These are phyloP conservation scores for Martiniozyma asiatica DNA, from an alignment of 1,139 yeast species.

Conservation along the genomic window DNA sequence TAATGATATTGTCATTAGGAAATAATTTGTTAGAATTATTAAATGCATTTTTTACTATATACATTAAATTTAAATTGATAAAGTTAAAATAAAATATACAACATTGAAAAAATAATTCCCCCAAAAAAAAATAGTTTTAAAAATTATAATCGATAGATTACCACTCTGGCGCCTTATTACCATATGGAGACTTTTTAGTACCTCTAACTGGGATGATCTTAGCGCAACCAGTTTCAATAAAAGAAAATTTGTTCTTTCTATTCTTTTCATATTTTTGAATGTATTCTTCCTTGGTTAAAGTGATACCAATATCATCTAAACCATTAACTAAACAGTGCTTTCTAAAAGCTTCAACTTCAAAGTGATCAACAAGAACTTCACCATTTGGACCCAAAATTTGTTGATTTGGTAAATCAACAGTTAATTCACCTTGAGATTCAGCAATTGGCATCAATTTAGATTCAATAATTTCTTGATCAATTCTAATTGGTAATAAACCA, in stretches of 20 bases:
- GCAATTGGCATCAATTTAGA: conserved; percentile 73
- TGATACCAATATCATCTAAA: conserved; percentile 91
- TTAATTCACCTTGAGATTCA: conserved; percentile 53
- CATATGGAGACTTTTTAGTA: conserved; percentile 56
- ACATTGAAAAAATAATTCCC: neutral
- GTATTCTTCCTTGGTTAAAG: conserved; percentile 75
- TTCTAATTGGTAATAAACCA: conserved; percentile 83
- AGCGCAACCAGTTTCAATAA: conserved; percentile 74
- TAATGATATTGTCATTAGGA: conserved; percentile 34
- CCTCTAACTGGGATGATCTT: conserved; percentile 58
- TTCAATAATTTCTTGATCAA: conserved; percentile 62
- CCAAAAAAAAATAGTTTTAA: too few species aligned
- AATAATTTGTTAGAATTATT: conserved; percentile 6
- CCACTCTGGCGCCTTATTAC: conserved; percentile 74
- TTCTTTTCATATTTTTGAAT: conserved; percentile 61
- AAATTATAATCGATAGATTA: too few species aligned
- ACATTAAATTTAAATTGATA: too few species aligned
- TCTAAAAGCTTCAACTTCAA: conserved; percentile 83
- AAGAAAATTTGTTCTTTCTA: conserved; percentile 73
- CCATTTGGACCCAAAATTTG: conserved; percentile 60
- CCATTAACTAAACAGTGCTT: conserved; percentile 92
- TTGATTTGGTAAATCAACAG: conserved; percentile 80
- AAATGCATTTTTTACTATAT: neutral
- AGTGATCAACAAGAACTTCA: conserved; percentile 65
- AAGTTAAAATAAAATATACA: neutral